Evolutionary conservation across 2,329 filamentous ascomycete species (phyloP), one percentile per base, ranked within the genome.

Genomic region (Sordariomycetes sp.): DNA sequence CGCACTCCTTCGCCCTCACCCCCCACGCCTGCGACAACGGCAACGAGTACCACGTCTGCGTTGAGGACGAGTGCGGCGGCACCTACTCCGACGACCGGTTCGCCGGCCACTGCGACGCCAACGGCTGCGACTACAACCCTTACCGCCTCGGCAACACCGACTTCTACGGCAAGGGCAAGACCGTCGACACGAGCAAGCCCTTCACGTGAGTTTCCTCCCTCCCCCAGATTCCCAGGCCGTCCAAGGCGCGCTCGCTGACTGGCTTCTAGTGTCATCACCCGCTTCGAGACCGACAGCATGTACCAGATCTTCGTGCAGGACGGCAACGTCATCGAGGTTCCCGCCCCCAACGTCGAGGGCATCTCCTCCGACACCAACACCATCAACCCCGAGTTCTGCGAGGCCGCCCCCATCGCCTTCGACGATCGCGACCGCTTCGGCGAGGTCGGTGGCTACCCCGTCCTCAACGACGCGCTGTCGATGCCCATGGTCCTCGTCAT

Each of bases 71-170:
- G 24, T 80, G 77, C 62, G 78, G 79, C 55, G 78, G 74, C 53
- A 72, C 74, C 20, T 77, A 74, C 64, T 72, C 69, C 6, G 63
- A 66, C 56, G 68, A 74, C 60, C 78, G 80, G 62, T 83, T 82
- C 65, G 70, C 66, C 15, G 81, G 81, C 59, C 69, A 77, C 51
- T 86, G 83, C 70, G 83, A 86, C 66, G 78, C 78, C 59, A 78
- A 82, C 61, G 83, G 83, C 24, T 86, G 83, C 64, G 82, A 85
- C 65, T 84, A 80, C 74, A 84, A 84, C 74, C 70, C 77, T 28
- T 86, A 78, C 77, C 81, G 82, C 63, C 75, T 81, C 72, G 82
- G 81, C 52, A 76, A 79, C 67, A 71, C 70, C 36, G 70, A 72
- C 66, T 86, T 85, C 72, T 86, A 79, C 68, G 83, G 82, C 42